A percentile compares a stretch with the other conserved stretches of the same genome.
Evolutionary conservation across 2,329 filamentous ascomycete species (phyloP).

Genomic region (Rugonectria rugulosa): DNA sequence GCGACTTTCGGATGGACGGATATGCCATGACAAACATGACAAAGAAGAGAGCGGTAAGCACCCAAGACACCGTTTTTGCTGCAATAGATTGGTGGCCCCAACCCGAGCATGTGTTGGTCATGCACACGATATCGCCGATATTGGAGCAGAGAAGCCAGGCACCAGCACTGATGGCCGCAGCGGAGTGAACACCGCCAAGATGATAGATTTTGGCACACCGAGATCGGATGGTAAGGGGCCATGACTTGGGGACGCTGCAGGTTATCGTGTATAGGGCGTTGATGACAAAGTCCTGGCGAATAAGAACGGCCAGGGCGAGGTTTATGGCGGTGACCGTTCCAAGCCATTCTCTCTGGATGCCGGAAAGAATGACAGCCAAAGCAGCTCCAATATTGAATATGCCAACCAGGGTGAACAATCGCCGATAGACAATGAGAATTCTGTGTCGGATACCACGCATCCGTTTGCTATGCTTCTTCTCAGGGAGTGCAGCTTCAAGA

Average conservation of each 20-base stretch:
- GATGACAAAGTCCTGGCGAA: conserved; percentile 62
- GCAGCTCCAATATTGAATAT: conserved; percentile 60
- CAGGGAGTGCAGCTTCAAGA: conserved; percentile 46
- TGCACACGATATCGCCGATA: conserved; percentile 35
- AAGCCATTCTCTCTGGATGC: conserved; percentile 47
- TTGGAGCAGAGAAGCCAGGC: conserved; percentile 56
- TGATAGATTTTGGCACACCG: conserved; percentile 59
- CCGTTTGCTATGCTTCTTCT: conserved; percentile 50
- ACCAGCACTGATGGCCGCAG: conserved; percentile 56
- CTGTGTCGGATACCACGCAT: conserved; percentile 51
- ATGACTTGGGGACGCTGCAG: conserved; percentile 54
- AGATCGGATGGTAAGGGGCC: conserved; percentile 56
- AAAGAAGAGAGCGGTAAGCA: conserved; percentile 66
- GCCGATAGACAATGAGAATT: conserved; percentile 62
- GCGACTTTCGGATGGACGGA: conserved; percentile 66
- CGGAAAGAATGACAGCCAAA: conserved; percentile 48
- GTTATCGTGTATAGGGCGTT: conserved; percentile 57
- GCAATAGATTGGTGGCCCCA: conserved; percentile 47
- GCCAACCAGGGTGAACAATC: conserved; percentile 62
- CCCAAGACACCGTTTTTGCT: conserved; percentile 58
- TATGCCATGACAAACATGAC: conserved; percentile 69
- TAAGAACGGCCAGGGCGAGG: conserved; percentile 55
- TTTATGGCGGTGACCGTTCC: conserved; percentile 55
- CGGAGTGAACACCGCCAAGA: conserved; percentile 59
- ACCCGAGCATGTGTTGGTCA: conserved; percentile 24